phyloP scores from a whole-genome alignment of 106 monocot species.

The Dioscorea zingiberensis region DNA sequence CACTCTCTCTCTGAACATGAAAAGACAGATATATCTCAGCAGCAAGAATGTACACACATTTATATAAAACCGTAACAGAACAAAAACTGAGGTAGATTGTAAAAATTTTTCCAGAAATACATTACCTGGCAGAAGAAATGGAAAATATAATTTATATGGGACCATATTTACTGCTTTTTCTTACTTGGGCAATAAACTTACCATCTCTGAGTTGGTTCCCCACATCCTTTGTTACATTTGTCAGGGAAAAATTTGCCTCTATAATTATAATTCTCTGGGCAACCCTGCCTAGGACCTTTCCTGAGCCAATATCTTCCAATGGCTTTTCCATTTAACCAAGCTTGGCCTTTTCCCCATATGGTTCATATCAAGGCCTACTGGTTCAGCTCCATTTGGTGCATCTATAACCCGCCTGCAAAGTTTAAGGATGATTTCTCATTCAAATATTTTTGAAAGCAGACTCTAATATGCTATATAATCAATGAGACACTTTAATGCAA shows the following conservation, averaged over 20 bases:
- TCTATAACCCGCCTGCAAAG: conserved; percentile 47
- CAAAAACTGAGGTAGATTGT: background rate
- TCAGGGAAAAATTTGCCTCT: conserved; percentile 77
- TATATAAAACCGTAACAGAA: background rate
- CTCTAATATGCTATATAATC: too few relatives aligned
- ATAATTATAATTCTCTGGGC: conserved; percentile 57
- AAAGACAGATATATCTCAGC: too few relatives aligned
- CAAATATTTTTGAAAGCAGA: too few relatives aligned
- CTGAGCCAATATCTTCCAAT: conserved; percentile 92
- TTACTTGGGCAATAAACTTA: conserved; percentile 18
- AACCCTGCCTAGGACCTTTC: conserved; percentile 51
- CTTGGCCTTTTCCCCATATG: conserved; percentile 92
- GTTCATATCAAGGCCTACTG: conserved; percentile 83
- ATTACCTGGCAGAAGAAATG: background rate
- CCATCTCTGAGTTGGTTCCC: conserved; percentile 94
- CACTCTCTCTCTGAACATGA: too few relatives aligned
- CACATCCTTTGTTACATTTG: conserved; percentile 91
- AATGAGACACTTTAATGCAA: too few relatives aligned
- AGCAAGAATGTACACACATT: background rate
- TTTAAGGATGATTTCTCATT: too few relatives aligned
- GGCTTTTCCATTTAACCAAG: conserved; percentile 84
- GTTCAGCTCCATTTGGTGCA: conserved; percentile 71
- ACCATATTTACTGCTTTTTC: background rate
- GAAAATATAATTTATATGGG: background rate
- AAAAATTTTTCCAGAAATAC: background rate